Conservation (phyloP, 1,284 basidiomycete genomes). For the Melampsora occidentalis region DNA sequence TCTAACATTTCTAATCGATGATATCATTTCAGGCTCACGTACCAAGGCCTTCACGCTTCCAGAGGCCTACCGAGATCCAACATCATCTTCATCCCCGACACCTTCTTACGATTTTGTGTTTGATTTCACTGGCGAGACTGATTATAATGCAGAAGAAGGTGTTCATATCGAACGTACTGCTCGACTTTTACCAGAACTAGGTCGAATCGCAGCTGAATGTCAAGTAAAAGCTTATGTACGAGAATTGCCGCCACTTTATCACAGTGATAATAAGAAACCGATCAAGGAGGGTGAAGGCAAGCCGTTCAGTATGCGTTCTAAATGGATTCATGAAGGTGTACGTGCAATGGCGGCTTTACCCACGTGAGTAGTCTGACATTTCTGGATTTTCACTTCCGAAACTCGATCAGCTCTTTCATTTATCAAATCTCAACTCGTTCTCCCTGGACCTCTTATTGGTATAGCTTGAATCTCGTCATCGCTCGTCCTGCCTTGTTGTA, state of each 20-base stretch:
- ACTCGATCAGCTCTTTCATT: not conserved
- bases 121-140: slow-evolving; percentile 43
- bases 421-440: not conserved
- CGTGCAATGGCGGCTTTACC: slow-evolving; percentile 42
- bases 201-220: slow-evolving; percentile 20
- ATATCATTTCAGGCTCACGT: slow-evolving; percentile 23
- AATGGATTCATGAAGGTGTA: slow-evolving; percentile 44
- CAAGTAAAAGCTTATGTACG: slow-evolving; percentile 42
- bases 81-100: not conserved
- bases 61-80: slow-evolving; percentile 9
- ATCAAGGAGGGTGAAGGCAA: slow-evolving; percentile 44
- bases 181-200: slow-evolving; percentile 35
- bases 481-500: slow-evolving; percentile 42
- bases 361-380: slow-evolving; percentile 23
- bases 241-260: slow-evolving; percentile 37
- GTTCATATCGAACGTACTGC: slow-evolving; percentile 43
- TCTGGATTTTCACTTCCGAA: not conserved
- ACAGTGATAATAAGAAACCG: slow-evolving; percentile 43
- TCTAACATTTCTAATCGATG: not conserved
- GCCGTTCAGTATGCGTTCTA: slow-evolving; percentile 42
- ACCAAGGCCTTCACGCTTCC: slow-evolving; percentile 40
- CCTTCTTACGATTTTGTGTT: slow-evolving; percentile 44
- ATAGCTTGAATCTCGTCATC: slow-evolving; percentile 40
- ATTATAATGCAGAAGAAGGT: slow-evolving; percentile 43
- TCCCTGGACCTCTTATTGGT: not conserved